Percentiles rank a stretch among this genome's conserved stretches.
Conservation (phyloP, 139 green algal species). For the Raphidocelis subcapitata region DNA sequence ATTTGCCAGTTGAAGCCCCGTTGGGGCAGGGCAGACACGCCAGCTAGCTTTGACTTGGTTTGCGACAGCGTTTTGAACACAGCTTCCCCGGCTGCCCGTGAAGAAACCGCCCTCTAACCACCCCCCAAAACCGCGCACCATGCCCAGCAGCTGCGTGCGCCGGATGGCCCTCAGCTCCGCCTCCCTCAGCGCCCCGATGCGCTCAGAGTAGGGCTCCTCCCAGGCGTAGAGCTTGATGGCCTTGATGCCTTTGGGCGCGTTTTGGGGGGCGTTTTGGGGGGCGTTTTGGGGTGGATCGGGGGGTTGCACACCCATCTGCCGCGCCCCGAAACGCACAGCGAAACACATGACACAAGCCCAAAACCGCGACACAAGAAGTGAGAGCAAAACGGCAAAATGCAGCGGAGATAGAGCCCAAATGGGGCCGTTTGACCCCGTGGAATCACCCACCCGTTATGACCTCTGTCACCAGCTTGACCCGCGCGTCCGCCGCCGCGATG, state of each 20-base stretch:
- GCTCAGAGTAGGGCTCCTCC: constrained; percentile 79
- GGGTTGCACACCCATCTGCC: neutral
- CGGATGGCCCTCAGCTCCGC: constrained; percentile 59
- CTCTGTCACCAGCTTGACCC: constrained; percentile 80
- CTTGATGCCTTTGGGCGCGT: constrained; percentile 63
- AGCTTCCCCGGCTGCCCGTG: neutral
- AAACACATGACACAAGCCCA: too few relatives aligned
- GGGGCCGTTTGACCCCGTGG: too few relatives aligned
- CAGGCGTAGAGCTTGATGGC: constrained; percentile 95
- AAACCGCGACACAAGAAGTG: too few relatives aligned
- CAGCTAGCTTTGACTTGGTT: constrained; percentile 12
- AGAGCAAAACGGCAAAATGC: too few relatives aligned
- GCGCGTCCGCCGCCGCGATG: constrained; percentile 68
- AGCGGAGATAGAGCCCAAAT: too few relatives aligned
- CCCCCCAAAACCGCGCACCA: too few relatives aligned
- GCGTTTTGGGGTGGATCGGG: neutral
- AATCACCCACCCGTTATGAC: constrained; percentile 78
- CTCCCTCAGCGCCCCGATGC: constrained; percentile 67
- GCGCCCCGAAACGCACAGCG: too few relatives aligned
- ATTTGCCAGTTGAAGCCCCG: too few relatives aligned
- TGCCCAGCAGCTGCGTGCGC: constrained; percentile 30
- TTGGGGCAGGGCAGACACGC: constrained; percentile 19
- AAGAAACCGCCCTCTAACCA: too few relatives aligned
- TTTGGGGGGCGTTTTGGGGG: neutral
- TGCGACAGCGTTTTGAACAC: neutral